Conservation (phyloP, 2,329 filamentous ascomycete species). For the Tothia fuscella region DNA sequence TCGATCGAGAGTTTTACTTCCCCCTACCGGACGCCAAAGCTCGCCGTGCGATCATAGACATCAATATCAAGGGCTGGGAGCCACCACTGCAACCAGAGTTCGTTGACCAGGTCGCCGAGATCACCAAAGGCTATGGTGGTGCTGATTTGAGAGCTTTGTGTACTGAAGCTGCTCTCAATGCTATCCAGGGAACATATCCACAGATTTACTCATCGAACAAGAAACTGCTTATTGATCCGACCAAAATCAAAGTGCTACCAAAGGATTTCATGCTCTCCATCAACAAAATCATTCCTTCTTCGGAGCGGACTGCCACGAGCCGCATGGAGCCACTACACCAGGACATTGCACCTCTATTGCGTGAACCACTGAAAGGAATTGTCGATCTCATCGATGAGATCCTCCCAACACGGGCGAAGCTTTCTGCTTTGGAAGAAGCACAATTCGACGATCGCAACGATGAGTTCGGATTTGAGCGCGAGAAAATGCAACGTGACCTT, state of each 20-base stretch:
- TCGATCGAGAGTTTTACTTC: constrained; percentile 97
- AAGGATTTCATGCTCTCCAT: constrained; percentile 97
- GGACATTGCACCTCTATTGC: constrained; percentile 68
- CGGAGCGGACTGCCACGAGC: constrained; percentile 77
- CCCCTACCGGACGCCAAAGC: constrained; percentile 73
- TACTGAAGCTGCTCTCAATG: constrained; percentile 90
- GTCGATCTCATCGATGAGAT: constrained; percentile 58
- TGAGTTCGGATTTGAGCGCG: constrained; percentile 73
- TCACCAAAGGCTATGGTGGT: constrained; percentile 94
- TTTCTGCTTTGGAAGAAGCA: constrained; percentile 85
- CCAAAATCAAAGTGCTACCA: constrained; percentile 72
- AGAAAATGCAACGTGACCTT: constrained; percentile 61
- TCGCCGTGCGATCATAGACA: constrained; percentile 78
- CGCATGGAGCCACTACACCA: constrained; percentile 71
- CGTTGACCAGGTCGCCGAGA: constrained; percentile 70
- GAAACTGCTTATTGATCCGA: constrained; percentile 78
- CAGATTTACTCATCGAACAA: constrained; percentile 89
- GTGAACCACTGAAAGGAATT: constrained; percentile 58
- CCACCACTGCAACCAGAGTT: constrained; percentile 60
- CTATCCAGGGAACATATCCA: constrained; percentile 88
- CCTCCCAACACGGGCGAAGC: constrained; percentile 66
- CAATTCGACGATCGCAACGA: constrained; percentile 80
- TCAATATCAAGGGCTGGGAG: constrained; percentile 91
- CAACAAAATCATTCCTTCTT: constrained; percentile 92
- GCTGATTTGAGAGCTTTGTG: constrained; percentile 88